A percentile compares a stretch with the other conserved stretches of the same genome.
Evolutionary conservation across 805 yeast species (phyloP).

Genomic region (Schizosaccharomyces cryophilus): DNA sequence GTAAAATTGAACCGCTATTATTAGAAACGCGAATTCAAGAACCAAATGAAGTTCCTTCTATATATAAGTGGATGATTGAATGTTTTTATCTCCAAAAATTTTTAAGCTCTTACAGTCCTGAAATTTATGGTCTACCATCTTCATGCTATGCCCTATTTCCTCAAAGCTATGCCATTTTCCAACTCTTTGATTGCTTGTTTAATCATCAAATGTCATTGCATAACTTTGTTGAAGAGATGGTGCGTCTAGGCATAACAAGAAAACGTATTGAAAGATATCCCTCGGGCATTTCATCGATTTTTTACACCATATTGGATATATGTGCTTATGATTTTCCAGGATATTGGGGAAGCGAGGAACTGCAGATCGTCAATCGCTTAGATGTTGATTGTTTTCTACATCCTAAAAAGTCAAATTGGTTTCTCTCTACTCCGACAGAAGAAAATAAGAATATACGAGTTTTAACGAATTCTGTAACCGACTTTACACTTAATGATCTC

Average conservation of each 20-base stretch:
- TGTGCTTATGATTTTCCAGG: slow-evolving; percentile 26
- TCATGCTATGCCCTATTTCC: background rate
- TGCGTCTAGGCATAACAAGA: slow-evolving; percentile 18
- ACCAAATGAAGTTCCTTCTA: slow-evolving; percentile 3
- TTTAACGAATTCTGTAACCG: slow-evolving; percentile 14
- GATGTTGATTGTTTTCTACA: slow-evolving; percentile 23
- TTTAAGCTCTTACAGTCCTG: background rate
- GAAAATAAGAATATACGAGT: slow-evolving; percentile 15
- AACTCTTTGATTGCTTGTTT: slow-evolving; percentile 15
- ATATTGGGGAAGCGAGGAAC: slow-evolving; percentile 20
- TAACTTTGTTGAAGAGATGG: slow-evolving; percentile 25
- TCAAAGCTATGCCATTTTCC: background rate
- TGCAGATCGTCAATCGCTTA: slow-evolving; percentile 40
- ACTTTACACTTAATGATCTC: slow-evolving; percentile 10
- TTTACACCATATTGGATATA: slow-evolving; percentile 22
- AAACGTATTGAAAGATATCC: slow-evolving; percentile 43
- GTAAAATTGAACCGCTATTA: slow-evolving; percentile 7
- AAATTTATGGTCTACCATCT: background rate
- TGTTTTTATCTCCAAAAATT: background rate
- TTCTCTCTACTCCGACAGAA: slow-evolving; percentile 9
- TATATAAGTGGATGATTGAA: background rate
- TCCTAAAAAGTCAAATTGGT: background rate
- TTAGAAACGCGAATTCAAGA: slow-evolving; percentile 9
- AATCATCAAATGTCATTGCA: slow-evolving; percentile 26
- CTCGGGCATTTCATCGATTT: slow-evolving; percentile 42